Percentiles rank a stretch among this genome's conserved stretches.
phyloP scores from a whole-genome alignment of 1,284 basidiomycete species.

The Moniliophthora roreri region DNA sequence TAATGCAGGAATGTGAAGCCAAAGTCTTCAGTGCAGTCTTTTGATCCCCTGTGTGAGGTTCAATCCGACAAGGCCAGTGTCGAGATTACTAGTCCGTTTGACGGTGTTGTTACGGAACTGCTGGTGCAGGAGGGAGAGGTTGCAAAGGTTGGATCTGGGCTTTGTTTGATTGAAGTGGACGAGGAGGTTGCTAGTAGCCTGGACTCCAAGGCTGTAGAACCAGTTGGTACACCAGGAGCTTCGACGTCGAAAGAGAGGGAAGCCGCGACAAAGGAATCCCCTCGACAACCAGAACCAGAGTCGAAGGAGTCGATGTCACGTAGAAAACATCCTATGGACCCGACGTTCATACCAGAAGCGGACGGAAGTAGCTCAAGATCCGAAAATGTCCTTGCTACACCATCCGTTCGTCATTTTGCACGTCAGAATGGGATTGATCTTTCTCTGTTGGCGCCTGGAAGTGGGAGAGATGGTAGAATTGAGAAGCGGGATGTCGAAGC shows the following conservation, averaged over 20 bases:
- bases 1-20: conserved; percentile 59
- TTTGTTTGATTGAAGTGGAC: conserved; percentile 85
- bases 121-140: conserved; percentile 83
- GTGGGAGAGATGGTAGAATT: conserved; percentile 74
- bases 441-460: conserved; percentile 59
- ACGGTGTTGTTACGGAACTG: conserved; percentile 74
- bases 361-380: conserved; percentile 7
- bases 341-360: conserved; percentile 14
- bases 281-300: conserved; percentile 19
- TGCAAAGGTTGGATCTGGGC: conserved; percentile 81
- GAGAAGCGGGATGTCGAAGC: conserved; percentile 76
- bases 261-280: conserved; percentile 1
- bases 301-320: conserved; percentile 3
- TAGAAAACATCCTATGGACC: conserved; percentile 18
- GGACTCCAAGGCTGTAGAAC: conserved; percentile 17
- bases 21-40: conserved; percentile 61
- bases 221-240: neutral
- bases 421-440: conserved; percentile 68
- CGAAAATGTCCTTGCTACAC: conserved; percentile 59
- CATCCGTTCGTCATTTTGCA: conserved; percentile 79
- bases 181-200: conserved; percentile 40
- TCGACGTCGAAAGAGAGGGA: neutral
- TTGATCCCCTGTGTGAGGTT: conserved; percentile 91
- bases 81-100: conserved; percentile 89
- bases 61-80: conserved; percentile 95